Evolutionary conservation across 2,329 filamentous ascomycete species (phyloP), one percentile per base, ranked within the genome.

Genomic region (Penicillium sp.): DNA sequence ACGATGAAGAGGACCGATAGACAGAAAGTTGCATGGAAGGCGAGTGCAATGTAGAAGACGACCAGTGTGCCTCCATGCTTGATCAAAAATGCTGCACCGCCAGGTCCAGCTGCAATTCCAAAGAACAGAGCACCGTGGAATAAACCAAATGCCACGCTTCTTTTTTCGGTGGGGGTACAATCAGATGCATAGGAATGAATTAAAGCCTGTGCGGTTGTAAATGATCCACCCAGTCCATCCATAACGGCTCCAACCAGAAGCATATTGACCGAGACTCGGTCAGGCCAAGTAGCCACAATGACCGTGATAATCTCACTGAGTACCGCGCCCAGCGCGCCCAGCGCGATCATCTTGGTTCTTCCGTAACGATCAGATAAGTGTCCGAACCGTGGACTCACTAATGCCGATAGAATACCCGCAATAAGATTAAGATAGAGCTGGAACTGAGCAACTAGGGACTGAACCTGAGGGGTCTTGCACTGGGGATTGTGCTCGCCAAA

Each of bases 131-230:
- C 91, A 11, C 90, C 91, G 66, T 97, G 90, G 65, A 97, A 88
- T 69, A 92, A 93, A 7, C 91, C 92, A 71, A 97, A 94, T 5
- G 87, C 85, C 8, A 96, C 88, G 57, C 88, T 89, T 19, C 94
- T 86, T 67, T 84, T 85, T 30, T 89, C 88, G 0, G 91, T 89
- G 4, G 88, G 80, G 0, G 91, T 93, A 73, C 91, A 96, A 73
- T 99, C 94, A 38, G 90, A 87, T 12, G 89, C 88, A 73, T 97
- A 99, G 0, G 93, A 91, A 71, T 95, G 88, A 22, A 85, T 87
- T 55, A 96, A 77, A 43, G 88, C 86, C 78, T 88, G 88, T 28
- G 88, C 88, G 0, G 90, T 85, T 1, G 91, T 96, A 70, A 97
- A 96, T 0, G 92, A 96, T 8, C 94, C 94, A 10, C 86, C 86